Evolutionary conservation across 371 early-diverging fungal species (phyloP), one percentile per base, ranked within the genome.

Genomic region (Apophysomyces variabilis): DNA sequence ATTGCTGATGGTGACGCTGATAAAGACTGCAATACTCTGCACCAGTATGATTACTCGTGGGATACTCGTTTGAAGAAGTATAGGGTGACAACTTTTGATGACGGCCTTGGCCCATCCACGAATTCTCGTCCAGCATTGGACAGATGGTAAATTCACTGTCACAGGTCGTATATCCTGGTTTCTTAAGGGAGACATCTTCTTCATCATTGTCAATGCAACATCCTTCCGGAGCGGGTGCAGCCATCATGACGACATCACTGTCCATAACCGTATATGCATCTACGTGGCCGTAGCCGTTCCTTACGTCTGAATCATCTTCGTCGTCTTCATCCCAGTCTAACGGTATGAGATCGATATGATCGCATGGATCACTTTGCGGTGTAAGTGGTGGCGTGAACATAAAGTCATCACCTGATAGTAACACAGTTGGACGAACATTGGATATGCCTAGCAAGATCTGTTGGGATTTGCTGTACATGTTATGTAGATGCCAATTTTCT

Each of bases 381-480:
- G 71, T 66, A 41, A 81, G 61, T 16, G 78, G 76, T 32, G 76
- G 83, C 2, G 83, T 82, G 63, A 79, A 82, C 76, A 82, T 72
- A 46, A 74, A 74, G 39, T 82, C 83, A 39, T 82, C 83, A 37
- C 80, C 83, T 35, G 74, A 74, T 21, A 82, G 60, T 12, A 76
- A 45, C 11, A 82, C 83, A 12, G 74, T 67, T 12, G 83, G 76
- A 38, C 65, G 74, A 12, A 74, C 70, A 41, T 75, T 59, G 8
- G 70, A 56, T 44, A 82, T 70, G 0, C 83, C 83, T 14, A 82
- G 54, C 38, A 82, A 18, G 46, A 72, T 78, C 67, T 79, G 78
- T 46, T 82, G 83, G 58, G 83, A 77, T 70, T 82, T 82, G 67
- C 76, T 74, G 50, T 82, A 82, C 61, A 82, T 82, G 65, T 71